Percentiles rank a stretch among this genome's conserved stretches.
Conservation (phyloP, 495 filamentous ascomycete genomes). For the Penicillium angulare region DNA sequence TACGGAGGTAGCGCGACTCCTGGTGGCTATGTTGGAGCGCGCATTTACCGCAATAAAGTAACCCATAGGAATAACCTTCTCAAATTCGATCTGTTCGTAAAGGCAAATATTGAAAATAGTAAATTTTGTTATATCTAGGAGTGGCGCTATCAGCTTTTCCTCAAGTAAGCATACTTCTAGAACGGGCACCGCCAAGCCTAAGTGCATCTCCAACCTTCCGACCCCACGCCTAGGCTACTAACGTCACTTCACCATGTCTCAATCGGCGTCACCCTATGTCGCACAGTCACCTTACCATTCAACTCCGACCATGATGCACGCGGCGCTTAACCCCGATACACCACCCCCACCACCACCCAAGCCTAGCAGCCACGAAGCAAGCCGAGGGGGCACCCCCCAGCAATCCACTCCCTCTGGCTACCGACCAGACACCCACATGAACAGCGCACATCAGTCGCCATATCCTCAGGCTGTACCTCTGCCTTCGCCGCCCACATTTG, state of each 20-base stretch:
- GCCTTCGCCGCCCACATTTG: conserved; percentile 37
- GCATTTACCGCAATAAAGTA: no score
- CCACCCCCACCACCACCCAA: conserved; percentile 74
- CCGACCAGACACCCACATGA: conserved; percentile 17
- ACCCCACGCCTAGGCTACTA: conserved; percentile 11
- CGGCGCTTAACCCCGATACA: conserved; percentile 45
- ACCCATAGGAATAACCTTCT: no score
- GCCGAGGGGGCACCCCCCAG: conserved; percentile 62
- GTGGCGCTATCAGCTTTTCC: no score
- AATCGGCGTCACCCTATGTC: conserved; percentile 23
- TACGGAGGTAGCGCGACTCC: no score
- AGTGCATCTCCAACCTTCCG: not conserved
- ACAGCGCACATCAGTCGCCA: conserved; percentile 16
- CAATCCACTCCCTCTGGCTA: conserved; percentile 27
- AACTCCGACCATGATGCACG: conserved; percentile 26
- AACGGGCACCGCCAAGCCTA: not conserved
- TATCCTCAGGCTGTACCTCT: conserved; percentile 12
- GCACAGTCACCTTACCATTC: conserved; percentile 23
- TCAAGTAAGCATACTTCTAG: no score
- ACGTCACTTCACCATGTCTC: conserved; percentile 28
- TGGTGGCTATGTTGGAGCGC: no score
- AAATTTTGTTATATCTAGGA: no score
- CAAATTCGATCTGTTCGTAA: no score
- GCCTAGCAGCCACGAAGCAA: conserved; percentile 65
- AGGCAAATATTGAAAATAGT: no score